phyloP scores from a whole-genome alignment of 2,329 filamentous ascomycete genomes.

The Cladosporium sp. region DNA sequence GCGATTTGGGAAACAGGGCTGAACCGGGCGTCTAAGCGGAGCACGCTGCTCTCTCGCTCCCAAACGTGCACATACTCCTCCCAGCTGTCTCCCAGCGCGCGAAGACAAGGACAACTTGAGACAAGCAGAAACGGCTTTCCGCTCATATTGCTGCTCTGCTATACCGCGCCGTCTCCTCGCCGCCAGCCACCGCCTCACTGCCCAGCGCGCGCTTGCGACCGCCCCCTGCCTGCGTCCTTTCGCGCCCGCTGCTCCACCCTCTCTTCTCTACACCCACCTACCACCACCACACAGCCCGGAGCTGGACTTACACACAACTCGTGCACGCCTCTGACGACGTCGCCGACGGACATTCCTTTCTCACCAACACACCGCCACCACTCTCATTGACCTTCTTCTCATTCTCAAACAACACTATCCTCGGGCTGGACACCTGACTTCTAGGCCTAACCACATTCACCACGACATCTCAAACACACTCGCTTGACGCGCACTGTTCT shows the following conservation, averaged over 20 bases:
- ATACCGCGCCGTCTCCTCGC: conserved; percentile 2
- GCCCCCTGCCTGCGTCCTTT: conserved; percentile 1
- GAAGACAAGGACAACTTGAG: neutral
- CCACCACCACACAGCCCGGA: conserved; percentile 4
- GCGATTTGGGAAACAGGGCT: neutral
- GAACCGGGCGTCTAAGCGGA: neutral
- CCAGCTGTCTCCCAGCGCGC: neutral
- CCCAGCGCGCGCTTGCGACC: neutral
- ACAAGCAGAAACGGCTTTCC: conserved; percentile 6
- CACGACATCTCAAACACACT: conserved; percentile 9
- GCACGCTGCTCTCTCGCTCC: neutral
- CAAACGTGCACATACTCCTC: neutral
- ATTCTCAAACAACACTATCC: neutral
- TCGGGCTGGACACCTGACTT: conserved; percentile 10
- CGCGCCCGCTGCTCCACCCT: neutral
- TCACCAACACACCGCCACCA: neutral
- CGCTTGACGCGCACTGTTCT: conserved; percentile 12
- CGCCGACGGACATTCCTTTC: conserved; percentile 8
- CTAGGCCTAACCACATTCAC: conserved; percentile 6
- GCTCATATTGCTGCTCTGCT: neutral
- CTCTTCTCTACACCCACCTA: conserved; percentile 1
- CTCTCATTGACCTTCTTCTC: conserved; percentile 1
- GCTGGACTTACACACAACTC: neutral
- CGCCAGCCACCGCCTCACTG: conserved; percentile 7
- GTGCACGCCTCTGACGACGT: conserved; percentile 7